Evolutionary conservation across 2,329 filamentous ascomycete species (phyloP), one percentile per base, ranked within the genome.

Genomic region (Trichoderma sp.): DNA sequence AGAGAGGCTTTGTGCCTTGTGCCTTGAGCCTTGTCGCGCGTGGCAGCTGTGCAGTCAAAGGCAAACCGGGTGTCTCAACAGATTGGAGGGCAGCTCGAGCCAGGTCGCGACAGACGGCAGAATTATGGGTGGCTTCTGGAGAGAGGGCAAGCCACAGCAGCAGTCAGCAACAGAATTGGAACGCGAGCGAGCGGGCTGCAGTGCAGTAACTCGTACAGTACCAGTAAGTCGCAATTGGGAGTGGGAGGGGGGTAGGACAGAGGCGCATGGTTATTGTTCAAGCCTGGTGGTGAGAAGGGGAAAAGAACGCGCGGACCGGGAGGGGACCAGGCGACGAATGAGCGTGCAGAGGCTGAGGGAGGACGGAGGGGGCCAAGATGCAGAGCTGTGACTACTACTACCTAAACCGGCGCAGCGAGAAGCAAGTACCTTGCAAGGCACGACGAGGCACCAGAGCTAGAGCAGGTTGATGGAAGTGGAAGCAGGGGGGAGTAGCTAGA

Each of bases 161-260:
- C 76, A 77, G 77, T 80, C 76, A 78, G 76, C 69, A 76, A 78
- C 43, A 73, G 75, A 76, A 77, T 74, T 74, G 79, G 76, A 36
- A 32, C 79, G 76, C 76, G 78, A 78, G 76, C 73, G 74, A 36
- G 34, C 34, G 34, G 73, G 75, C 76, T 78, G 76, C 77, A 60
- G 57, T 30, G 26, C 34, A 36, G 34, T 36, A 36, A 36, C 53
- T 15, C 32, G 57, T 60, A 60, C 57, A 30, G 65, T 68, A 68
- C 65, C 65, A 80, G 76, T 77, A 77, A 64, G 75, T 77, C 75
- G 74, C 76, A 75, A 75, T 75, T 67, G 71, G 74, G 69, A 74
- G 74, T 67, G 71, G 74, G 69, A 75, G 74, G 73, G 71, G 63
- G 70, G 72, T 71, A 75, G 70, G 71, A 74, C 69, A 74, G 74